Conservation (phyloP, 352 stramenopile species). For the Phytophthora palmivora region DNA sequence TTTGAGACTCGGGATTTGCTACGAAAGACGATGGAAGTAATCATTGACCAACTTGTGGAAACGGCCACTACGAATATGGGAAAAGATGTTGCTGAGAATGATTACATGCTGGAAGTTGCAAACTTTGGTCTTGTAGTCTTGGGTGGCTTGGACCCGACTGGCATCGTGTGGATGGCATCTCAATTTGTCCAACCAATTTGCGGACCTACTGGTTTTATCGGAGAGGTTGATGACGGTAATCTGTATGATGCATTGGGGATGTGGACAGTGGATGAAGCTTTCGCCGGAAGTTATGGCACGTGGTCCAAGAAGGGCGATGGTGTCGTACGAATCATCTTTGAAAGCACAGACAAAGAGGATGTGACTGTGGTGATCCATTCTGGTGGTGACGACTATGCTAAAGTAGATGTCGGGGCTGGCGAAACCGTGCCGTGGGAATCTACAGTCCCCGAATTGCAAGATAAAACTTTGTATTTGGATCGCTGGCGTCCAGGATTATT, state of each 20-base stretch:
- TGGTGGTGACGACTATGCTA: slow-evolving; percentile 37
- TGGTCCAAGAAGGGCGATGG: slow-evolving; percentile 51
- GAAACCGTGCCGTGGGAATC: slow-evolving; percentile 44
- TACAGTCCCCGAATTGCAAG: slow-evolving; percentile 40
- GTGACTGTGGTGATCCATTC: slow-evolving; percentile 33
- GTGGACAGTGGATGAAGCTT: slow-evolving; percentile 43
- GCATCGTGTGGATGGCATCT: slow-evolving; percentile 45
- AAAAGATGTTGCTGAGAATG: slow-evolving; percentile 15
- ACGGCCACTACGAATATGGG: slow-evolving; percentile 28
- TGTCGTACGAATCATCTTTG: slow-evolving; percentile 42
- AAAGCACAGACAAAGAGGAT: slow-evolving; percentile 39
- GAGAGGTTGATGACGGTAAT: slow-evolving; percentile 54
- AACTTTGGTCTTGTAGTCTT: slow-evolving; percentile 52
- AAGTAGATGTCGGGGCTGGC: slow-evolving; percentile 46
- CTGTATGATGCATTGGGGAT: slow-evolving; percentile 36
- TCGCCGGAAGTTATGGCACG: slow-evolving; percentile 44
- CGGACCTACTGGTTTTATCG: slow-evolving; percentile 49
- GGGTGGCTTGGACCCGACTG: slow-evolving; percentile 53
- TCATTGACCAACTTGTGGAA: slow-evolving; percentile 28
- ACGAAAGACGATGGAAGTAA: slow-evolving; percentile 29
- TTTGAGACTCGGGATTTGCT: slow-evolving; percentile 35
- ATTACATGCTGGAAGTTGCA: slow-evolving; percentile 47
- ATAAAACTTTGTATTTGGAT: slow-evolving; percentile 63
- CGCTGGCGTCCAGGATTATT: slow-evolving; percentile 55
- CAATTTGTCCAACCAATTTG: slow-evolving; percentile 67